Base-by-base conservation (phyloP, 306 rosid genomes). In the Betula pendula region DNA sequence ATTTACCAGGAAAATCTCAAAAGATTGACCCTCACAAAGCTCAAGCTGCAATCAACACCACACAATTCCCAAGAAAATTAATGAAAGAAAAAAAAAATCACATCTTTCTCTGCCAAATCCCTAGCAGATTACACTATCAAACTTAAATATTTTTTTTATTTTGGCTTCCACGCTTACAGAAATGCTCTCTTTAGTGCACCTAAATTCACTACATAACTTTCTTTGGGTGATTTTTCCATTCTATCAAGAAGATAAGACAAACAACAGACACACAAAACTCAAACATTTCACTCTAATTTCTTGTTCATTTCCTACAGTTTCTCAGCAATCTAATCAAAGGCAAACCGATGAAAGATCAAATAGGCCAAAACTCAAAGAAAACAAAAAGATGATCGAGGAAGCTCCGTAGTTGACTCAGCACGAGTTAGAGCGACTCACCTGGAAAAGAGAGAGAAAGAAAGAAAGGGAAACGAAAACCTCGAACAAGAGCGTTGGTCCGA, bases 21-120 rank as follows among this genome's bases (percentile, higher is more conserved):
- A 69, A 71, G 62, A 70, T 29, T 44, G 70, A 73, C 49, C 63
- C 5, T 76, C 82, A 75, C 63, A 29, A 66, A 72, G 27, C 75
- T 73, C 81, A 82, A 86, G 83, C 97, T 92, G 96, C 92, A 84
- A 82, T 31, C 56, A 82, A 81, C 74, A 79, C 63, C 84, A 85
- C 25, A 79, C 73, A 83, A 45, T 62, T 76, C 49, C 74, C 63
- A 80, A 82, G n/a, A 70, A 74, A 75, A 84, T 83, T 73, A 77
- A 84, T 76, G 73, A 65, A 49, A 40, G 48, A 31, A 24, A 74
- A 84, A 79, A 68, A 58, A 25, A 38, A 48, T 48, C 31, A 63
- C n/a, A 38, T 25, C 55, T 24, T 20, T n/a, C 17, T 25, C 44
- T 3, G 22, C 17, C 71, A 44, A 62, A 60, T 44, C 70, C 50